Evolutionary conservation across 2,329 filamentous ascomycete species (phyloP).

Genomic region (Fusarium pseudocircinatum): DNA sequence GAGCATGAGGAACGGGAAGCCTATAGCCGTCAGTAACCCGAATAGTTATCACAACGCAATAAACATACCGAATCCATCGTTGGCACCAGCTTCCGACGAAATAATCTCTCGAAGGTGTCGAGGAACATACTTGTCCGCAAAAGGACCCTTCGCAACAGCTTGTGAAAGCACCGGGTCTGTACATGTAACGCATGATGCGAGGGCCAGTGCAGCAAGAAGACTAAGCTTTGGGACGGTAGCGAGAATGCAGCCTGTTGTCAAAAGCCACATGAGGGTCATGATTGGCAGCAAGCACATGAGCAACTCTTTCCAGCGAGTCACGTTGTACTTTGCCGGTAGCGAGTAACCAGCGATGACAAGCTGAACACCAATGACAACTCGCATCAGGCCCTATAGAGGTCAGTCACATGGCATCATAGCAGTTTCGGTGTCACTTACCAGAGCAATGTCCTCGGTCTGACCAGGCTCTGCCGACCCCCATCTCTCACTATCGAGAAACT

Average conservation of each 20-base stretch:
- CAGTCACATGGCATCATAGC: not conserved
- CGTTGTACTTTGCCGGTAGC: conserved; percentile 65
- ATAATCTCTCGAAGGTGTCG: conserved; percentile 68
- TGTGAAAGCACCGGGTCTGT: conserved; percentile 51
- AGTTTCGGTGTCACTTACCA: conserved; percentile 40
- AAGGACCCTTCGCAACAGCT: conserved; percentile 43
- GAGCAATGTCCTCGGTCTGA: conserved; percentile 51
- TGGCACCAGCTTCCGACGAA: conserved; percentile 68
- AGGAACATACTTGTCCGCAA: conserved; percentile 69
- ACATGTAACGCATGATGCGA: conserved; percentile 69
- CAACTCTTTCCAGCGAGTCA: conserved; percentile 61
- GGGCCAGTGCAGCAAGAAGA: conserved; percentile 63
- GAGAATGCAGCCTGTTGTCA: conserved; percentile 65
- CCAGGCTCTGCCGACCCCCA: conserved; percentile 41
- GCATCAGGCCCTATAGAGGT: conserved; percentile 54
- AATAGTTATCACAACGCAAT: fast-evolving
- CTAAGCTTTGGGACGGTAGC: conserved; percentile 64
- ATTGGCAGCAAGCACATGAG: conserved; percentile 64
- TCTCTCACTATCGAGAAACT: conserved; percentile 57
- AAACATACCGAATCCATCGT: conserved; percentile 64
- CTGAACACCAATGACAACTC: conserved; percentile 71
- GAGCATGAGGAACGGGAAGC: conserved; percentile 65
- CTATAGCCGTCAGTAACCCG: fast-evolving
- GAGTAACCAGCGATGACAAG: conserved; percentile 72
- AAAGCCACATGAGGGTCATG: conserved; percentile 71